A percentile compares a stretch with the other conserved stretches of the same genome.
phyloP scores from a whole-genome alignment of 2,329 filamentous ascomycete genomes.

The Dendryphion nanum region DNA sequence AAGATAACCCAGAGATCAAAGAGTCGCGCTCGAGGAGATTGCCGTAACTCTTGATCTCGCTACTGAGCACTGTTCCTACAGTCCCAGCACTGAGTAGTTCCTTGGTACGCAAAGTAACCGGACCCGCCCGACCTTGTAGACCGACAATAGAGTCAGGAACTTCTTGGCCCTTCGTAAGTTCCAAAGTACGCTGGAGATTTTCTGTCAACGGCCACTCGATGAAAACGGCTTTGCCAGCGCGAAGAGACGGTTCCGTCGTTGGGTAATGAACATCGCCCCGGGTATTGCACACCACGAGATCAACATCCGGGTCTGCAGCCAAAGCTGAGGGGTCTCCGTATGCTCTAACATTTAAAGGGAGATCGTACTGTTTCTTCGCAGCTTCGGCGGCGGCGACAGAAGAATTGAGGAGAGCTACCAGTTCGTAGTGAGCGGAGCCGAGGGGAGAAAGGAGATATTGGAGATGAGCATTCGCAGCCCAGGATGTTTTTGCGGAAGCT shows the following conservation, averaged over 20 bases:
- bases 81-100: conserved; percentile 38
- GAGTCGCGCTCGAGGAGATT: not conserved
- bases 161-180: conserved; percentile 42
- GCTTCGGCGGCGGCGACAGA: conserved; percentile 37
- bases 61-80: conserved; percentile 43
- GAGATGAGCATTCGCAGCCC: conserved; percentile 34
- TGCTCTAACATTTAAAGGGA: conserved; percentile 40
- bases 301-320: conserved; percentile 44
- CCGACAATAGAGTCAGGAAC: conserved; percentile 45
- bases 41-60: not conserved
- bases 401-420: conserved; percentile 50
- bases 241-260: conserved; percentile 40
- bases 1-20: conserved; percentile 11
- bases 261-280: conserved; percentile 42
- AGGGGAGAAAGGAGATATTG: conserved; percentile 23
- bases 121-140: conserved; percentile 43
- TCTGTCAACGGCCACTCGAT: conserved; percentile 49
- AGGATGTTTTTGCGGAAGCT: conserved; percentile 39
- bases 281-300: conserved; percentile 46
- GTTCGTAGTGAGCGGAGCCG: conserved; percentile 39
- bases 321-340: conserved; percentile 45
- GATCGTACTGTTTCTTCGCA: conserved; percentile 42
- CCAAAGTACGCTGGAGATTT: conserved; percentile 38
- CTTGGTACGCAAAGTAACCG: conserved; percentile 39
- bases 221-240: conserved; percentile 50